A percentile compares a stretch with the other conserved stretches of the same genome.
phyloP scores from a whole-genome alignment of 345 rosid genomes.

The Zanthoxylum bungeanum region DNA sequence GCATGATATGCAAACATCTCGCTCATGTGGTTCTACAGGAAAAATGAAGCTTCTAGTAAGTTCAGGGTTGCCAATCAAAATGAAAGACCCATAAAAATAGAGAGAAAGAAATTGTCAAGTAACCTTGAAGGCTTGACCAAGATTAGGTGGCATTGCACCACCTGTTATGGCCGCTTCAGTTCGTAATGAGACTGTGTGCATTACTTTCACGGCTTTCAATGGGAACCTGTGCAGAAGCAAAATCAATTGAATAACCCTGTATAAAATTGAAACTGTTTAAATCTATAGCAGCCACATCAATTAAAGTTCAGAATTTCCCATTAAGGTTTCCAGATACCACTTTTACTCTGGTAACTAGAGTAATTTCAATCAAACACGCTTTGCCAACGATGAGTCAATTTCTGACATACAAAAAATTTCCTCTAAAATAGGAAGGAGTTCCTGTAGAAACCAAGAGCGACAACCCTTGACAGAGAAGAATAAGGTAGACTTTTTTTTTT shows the following conservation, averaged over 20 bases:
- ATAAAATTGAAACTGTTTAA: not conserved
- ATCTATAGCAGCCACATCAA: not conserved
- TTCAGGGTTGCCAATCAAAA: conserved; percentile 8
- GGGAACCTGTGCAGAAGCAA: conserved; percentile 58
- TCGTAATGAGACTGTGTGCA: conserved; percentile 92
- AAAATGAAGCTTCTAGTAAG: conserved; percentile 20
- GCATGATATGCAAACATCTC: conserved; percentile 99
- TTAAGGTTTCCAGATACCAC: no score
- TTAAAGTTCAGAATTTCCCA: no score
- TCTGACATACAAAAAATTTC: not conserved
- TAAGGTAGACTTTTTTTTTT: not conserved
- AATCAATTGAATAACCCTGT: conserved; percentile 4
- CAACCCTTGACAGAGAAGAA: not conserved
- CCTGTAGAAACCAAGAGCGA: not conserved
- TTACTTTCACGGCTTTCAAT: conserved; percentile 92
- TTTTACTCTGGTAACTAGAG: no score
- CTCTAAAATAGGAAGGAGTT: not conserved
- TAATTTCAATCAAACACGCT: not conserved
- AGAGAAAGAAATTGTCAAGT: not conserved
- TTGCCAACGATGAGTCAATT: not conserved
- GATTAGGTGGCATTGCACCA: conserved; percentile 78
- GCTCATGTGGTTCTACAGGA: conserved; percentile 84
- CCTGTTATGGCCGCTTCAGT: conserved; percentile 89
- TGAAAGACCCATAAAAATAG: no score
- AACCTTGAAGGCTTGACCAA: conserved; percentile 88